Evolutionary conservation across 768 basidiomycete genomes (phyloP).

Genomic region (Candolleomyces aberdarensis): DNA sequence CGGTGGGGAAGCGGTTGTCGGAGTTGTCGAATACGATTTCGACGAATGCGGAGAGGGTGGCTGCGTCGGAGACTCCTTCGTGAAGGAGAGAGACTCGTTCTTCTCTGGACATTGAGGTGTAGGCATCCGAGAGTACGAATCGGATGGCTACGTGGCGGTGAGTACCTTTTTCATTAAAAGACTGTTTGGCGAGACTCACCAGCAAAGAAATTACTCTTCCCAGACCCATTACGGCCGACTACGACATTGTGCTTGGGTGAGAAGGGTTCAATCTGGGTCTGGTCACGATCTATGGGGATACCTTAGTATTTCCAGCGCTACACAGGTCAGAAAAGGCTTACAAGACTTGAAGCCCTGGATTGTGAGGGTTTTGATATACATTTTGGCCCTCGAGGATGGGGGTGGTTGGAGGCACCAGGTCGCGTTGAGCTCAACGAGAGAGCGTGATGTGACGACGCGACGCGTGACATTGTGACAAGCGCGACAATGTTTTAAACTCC

Average conservation of each 20-base stretch:
- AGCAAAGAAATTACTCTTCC: slow-evolving; percentile 98
- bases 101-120: slow-evolving; percentile 91
- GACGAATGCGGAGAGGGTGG: slow-evolving; percentile 89
- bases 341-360: slow-evolving; percentile 99
- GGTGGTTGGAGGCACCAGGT: not conserved
- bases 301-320: not conserved
- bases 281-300: slow-evolving; percentile 64
- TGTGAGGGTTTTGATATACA: slow-evolving; percentile 88
- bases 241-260: slow-evolving; percentile 93
- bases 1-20: slow-evolving; percentile 92
- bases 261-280: slow-evolving; percentile 93
- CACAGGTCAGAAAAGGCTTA: slow-evolving; percentile 29
- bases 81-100: slow-evolving; percentile 92
- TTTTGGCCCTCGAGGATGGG: slow-evolving; percentile 20
- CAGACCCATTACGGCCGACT: slow-evolving; percentile 95
- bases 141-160: slow-evolving; percentile 69
- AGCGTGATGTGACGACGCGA: too few relatives aligned
- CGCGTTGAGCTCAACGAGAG: too few relatives aligned
- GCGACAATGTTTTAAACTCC: too few relatives aligned
- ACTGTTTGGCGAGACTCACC: slow-evolving; percentile 47
- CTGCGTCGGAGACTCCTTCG: slow-evolving; percentile 84
- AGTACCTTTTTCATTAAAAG: not conserved
- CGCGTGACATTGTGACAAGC: not conserved
- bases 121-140: slow-evolving; percentile 96
- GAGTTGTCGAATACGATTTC: slow-evolving; percentile 97